These are phyloP conservation scores for Sicyos baderoa DNA, from an alignment of 306 rosid genomes.

Conservation along the genomic window DNA sequence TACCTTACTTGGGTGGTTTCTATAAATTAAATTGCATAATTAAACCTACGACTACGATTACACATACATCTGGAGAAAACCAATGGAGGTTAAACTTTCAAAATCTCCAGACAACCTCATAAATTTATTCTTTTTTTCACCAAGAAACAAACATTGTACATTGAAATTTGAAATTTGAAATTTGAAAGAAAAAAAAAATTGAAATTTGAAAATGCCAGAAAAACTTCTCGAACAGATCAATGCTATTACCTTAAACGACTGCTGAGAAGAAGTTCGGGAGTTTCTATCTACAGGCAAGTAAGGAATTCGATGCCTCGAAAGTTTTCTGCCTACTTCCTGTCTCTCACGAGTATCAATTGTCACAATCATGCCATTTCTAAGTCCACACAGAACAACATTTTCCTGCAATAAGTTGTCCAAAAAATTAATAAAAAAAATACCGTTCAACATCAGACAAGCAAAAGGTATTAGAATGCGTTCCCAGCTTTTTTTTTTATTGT, in stretches of 20 bases:
- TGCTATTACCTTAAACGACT: conserved; percentile 52
- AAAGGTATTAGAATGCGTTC: not conserved
- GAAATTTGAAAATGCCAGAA: not conserved
- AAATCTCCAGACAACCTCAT: not conserved
- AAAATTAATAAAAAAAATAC: conserved; percentile 6
- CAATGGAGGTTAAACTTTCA: not conserved
- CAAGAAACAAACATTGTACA: not conserved
- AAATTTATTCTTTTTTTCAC: not conserved
- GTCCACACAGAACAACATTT: conserved; percentile 76
- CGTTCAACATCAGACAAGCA: conserved; percentile 10
- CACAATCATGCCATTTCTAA: conserved; percentile 83
- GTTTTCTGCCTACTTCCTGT: conserved; percentile 34
- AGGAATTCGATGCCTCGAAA: conserved; percentile 38
- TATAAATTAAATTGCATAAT: not conserved
- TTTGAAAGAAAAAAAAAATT: no score
- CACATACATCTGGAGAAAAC: not conserved
- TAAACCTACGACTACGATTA: not conserved
- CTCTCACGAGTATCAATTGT: conserved; percentile 65
- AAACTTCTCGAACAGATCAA: not conserved
- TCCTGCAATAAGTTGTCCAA: conserved; percentile 42
- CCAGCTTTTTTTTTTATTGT: not conserved
- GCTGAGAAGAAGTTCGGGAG: conserved; percentile 33
- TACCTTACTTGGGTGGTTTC: not conserved
- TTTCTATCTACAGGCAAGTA: conserved; percentile 26
- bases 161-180: not conserved